Conservation (phyloP, 2,329 filamentous ascomycete species). For the Monilinia vaccinii-corymbosi region DNA sequence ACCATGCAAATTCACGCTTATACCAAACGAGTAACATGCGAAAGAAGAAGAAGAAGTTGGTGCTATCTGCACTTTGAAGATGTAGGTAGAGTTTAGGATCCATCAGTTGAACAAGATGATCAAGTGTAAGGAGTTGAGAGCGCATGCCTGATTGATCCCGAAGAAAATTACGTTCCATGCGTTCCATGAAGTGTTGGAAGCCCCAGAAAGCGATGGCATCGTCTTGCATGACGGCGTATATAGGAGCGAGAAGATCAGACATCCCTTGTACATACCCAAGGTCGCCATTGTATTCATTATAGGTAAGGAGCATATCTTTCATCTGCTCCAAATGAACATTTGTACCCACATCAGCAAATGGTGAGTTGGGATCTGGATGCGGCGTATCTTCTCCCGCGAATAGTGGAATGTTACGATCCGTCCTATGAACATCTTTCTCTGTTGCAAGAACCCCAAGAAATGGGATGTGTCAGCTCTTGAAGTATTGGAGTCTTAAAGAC, state of each 20-base stretch:
- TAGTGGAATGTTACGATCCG: constrained; percentile 87
- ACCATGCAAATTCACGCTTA: constrained; percentile 92
- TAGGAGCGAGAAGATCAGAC: constrained; percentile 90
- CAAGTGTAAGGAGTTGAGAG: constrained; percentile 77
- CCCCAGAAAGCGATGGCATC: constrained; percentile 96
- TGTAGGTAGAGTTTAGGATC: constrained; percentile 91
- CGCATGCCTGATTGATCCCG: constrained; percentile 96
- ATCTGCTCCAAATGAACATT: constrained; percentile 98
- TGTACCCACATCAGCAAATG: constrained; percentile 85
- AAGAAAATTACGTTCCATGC: constrained; percentile 96
- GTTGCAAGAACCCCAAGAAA: constrained; percentile 40
- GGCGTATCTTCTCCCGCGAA: constrained; percentile 95
- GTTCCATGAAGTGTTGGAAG: constrained; percentile 91
- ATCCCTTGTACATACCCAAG: constrained; percentile 98
- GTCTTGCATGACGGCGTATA: constrained; percentile 96
- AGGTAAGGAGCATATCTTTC: constrained; percentile 98
- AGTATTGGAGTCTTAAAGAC: neutral
- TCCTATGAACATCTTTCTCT: constrained; percentile 99
- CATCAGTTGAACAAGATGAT: constrained; percentile 94
- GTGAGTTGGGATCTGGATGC: constrained; percentile 90
- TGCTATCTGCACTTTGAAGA: constrained; percentile 81
- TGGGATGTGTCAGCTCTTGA: constrained; percentile 35
- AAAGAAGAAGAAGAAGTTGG: constrained; percentile 99
- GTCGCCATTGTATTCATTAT: constrained; percentile 95
- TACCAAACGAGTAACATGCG: constrained; percentile 98